phyloP scores from a whole-genome alignment of 352 stramenopile species.

The Phytophthora litchii region DNA sequence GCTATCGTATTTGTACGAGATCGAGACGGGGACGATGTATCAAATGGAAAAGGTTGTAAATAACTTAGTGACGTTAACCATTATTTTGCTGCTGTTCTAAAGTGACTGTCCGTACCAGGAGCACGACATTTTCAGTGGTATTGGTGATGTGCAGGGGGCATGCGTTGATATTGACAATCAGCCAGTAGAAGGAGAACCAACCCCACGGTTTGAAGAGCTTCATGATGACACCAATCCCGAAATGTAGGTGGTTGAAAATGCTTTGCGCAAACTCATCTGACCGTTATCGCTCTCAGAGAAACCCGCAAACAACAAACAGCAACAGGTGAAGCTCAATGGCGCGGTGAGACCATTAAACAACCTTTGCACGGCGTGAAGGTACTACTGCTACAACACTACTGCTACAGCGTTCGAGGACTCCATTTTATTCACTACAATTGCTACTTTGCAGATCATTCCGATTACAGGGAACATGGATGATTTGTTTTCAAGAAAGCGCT shows the following conservation, averaged over 20 bases:
- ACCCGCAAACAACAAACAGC: slow-evolving; percentile 31
- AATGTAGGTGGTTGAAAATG: slow-evolving; percentile 10
- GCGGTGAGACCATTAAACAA: slow-evolving; percentile 46
- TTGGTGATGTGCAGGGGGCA: slow-evolving; percentile 54
- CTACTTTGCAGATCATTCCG: slow-evolving; percentile 56
- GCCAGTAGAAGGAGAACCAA: slow-evolving; percentile 10
- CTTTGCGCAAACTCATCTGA: background rate
- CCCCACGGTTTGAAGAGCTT: slow-evolving; percentile 38
- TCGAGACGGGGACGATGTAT: slow-evolving; percentile 90
- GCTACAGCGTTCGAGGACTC: background rate
- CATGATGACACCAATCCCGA: slow-evolving; percentile 20
- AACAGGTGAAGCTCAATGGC: slow-evolving; percentile 40
- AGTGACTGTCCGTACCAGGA: slow-evolving; percentile 27
- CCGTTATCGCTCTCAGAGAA: slow-evolving; percentile 22
- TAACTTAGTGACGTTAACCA: background rate
- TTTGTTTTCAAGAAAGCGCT: slow-evolving; percentile 69
- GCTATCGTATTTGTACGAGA: slow-evolving; percentile 89
- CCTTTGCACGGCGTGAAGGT: slow-evolving; percentile 73
- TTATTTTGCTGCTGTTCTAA: background rate
- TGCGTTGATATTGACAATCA: background rate
- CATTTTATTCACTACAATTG: slow-evolving; percentile 4
- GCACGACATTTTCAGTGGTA: slow-evolving; percentile 89
- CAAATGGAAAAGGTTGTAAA: slow-evolving; percentile 80
- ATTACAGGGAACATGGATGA: slow-evolving; percentile 64
- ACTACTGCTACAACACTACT: background rate